These are phyloP conservation scores for Pezicula radicicola DNA, from an alignment of 2,329 filamentous ascomycete species.

Conservation along the genomic window DNA sequence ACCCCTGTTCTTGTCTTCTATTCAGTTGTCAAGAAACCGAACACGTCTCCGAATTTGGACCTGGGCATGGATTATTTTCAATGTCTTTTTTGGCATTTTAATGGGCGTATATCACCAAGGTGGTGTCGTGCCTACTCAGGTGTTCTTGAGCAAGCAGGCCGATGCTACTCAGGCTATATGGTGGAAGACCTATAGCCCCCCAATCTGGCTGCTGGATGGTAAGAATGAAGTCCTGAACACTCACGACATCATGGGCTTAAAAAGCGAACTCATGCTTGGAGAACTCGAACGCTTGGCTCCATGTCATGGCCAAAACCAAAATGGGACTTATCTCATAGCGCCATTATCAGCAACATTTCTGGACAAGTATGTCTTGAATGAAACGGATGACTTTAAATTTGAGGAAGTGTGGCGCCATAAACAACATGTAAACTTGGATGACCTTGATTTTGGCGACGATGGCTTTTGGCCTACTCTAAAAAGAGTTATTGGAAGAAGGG, in stretches of 20 bases:
- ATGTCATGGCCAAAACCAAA: conserved; percentile 58
- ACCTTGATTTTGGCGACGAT: conserved; percentile 76
- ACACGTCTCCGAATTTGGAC: conserved; percentile 52
- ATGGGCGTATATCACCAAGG: conserved; percentile 85
- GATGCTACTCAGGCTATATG: conserved; percentile 66
- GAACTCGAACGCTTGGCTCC: conserved; percentile 57
- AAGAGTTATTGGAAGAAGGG: conserved; percentile 63
- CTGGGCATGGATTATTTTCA: conserved; percentile 66
- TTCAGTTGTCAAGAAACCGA: conserved; percentile 59
- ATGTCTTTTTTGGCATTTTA: conserved; percentile 61
- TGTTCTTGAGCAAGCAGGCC: conserved; percentile 65
- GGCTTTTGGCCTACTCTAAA: conserved; percentile 69
- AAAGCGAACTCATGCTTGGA: conserved; percentile 55
- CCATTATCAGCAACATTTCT: conserved; percentile 70
- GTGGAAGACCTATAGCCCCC: conserved; percentile 86
- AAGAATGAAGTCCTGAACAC: conserved; percentile 71
- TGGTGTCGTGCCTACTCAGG: conserved; percentile 72
- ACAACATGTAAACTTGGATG: conserved; percentile 73
- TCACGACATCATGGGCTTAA: conserved; percentile 71
- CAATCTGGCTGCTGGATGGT: conserved; percentile 75
- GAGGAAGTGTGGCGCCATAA: conserved; percentile 67
- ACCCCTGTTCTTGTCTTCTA: conserved; percentile 72
- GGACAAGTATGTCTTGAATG: conserved; percentile 51
- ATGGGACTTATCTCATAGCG: conserved; percentile 68
- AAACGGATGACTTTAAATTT: conserved; percentile 55